Evolutionary conservation across 2,329 filamentous ascomycete genomes (phyloP).

Genomic region (Nigrospora oryzae): DNA sequence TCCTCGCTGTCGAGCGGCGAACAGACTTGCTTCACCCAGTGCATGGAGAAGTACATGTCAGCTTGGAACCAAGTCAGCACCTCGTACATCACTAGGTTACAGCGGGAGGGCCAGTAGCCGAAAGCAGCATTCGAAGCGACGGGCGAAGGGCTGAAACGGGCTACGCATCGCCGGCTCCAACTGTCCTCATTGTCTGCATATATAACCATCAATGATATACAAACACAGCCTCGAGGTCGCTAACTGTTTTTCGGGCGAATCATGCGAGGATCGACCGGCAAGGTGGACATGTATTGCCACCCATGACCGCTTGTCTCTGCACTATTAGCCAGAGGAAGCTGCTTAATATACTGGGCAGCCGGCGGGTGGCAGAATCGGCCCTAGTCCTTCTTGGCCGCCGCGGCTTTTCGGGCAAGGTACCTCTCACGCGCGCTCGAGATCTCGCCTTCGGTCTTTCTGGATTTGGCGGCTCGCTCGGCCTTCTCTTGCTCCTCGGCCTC

Average conservation of each 20-base stretch:
- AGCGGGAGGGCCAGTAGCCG: conserved; percentile 35
- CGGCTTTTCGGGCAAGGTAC: conserved; percentile 72
- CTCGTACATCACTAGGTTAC: conserved; percentile 56
- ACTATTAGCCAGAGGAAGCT: no score
- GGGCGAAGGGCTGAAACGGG: no score
- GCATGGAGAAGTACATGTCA: conserved; percentile 80
- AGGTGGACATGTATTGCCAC: no score
- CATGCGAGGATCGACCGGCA: no score
- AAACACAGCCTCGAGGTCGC: no score
- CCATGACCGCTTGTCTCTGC: no score
- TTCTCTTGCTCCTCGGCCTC: conserved; percentile 56
- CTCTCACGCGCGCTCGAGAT: conserved; percentile 72
- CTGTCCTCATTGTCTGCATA: no score
- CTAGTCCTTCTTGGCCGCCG: conserved; percentile 51
- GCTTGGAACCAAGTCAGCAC: conserved; percentile 69
- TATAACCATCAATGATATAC: no score
- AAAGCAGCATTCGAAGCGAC: background rate
- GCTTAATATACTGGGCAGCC: no score
- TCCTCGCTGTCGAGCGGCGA: conserved; percentile 59
- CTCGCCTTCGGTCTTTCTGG: conserved; percentile 67
- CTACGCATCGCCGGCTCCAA: no score
- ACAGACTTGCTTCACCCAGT: conserved; percentile 61
- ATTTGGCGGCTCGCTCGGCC: conserved; percentile 61
- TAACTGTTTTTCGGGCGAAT: no score
- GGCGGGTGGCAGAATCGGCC: background rate